These are phyloP conservation scores for Chromera velia DNA, from an alignment of 73 alveolate genomes.

Conservation along the genomic window DNA sequence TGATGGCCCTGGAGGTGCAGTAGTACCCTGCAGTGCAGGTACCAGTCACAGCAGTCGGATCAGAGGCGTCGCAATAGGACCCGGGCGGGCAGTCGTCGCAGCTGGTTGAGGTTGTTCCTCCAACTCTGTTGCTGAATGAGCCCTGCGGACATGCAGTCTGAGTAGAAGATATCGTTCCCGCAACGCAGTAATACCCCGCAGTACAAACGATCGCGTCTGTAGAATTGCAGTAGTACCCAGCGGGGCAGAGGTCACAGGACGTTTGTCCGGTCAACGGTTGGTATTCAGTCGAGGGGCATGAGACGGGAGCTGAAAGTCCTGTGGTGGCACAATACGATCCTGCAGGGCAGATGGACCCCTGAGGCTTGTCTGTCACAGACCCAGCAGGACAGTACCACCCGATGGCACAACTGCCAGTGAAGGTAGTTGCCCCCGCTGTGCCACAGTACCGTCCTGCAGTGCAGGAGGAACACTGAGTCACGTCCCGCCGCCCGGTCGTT, in stretches of 20 bases:
- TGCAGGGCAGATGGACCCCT: slow-evolving; percentile 45
- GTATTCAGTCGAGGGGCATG: slow-evolving; percentile 26
- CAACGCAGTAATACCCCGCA: slow-evolving; percentile 49
- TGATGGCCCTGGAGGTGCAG: slow-evolving; percentile 23
- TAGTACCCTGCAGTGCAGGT: slow-evolving; percentile 52
- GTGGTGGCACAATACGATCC: slow-evolving; percentile 57
- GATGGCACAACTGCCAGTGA: slow-evolving; percentile 39
- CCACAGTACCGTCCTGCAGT: slow-evolving; percentile 36
- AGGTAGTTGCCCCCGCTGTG: slow-evolving; percentile 29
- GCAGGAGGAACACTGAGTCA: slow-evolving; percentile 1
- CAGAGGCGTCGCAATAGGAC: slow-evolving; percentile 3
- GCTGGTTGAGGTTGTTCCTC: too few relatives aligned
- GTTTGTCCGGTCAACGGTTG: slow-evolving; percentile 37
- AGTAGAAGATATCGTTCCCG: slow-evolving; percentile 32
- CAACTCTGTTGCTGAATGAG: not conserved
- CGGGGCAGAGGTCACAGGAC: slow-evolving; percentile 36
- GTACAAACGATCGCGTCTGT: slow-evolving; percentile 35
- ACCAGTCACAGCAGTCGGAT: not conserved
- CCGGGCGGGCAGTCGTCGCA: slow-evolving; percentile 41
- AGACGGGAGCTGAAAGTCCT: slow-evolving; percentile 24
- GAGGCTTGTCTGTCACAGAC: slow-evolving; percentile 19
- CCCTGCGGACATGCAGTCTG: slow-evolving; percentile 12
- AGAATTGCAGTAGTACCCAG: slow-evolving; percentile 42
- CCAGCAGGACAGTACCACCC: slow-evolving; percentile 56
- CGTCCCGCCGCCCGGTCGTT: slow-evolving; percentile 4